phyloP scores from a whole-genome alignment of 2,329 filamentous ascomycete species.

The Aspergillus niger region DNA sequence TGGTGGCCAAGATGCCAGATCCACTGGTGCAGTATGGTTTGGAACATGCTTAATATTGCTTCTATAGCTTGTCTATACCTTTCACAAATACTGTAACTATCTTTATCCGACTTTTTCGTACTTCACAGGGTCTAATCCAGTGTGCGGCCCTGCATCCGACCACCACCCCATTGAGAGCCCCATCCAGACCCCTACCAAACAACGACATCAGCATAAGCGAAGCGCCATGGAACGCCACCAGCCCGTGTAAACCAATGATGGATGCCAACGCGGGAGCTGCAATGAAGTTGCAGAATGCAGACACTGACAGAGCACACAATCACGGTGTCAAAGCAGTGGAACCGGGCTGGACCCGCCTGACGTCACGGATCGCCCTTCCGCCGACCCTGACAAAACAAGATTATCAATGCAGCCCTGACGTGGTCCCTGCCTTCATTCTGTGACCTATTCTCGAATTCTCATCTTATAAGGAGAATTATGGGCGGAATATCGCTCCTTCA shows the following conservation, averaged over 20 bases:
- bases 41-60: no score
- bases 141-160: no score
- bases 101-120: no score
- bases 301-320: not conserved
- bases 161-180: not conserved
- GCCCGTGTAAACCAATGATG: not conserved
- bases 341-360: not conserved
- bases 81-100: no score
- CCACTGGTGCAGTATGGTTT: no score
- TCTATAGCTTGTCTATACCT: no score
- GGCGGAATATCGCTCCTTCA: no score
- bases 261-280: not conserved
- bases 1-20: not conserved
- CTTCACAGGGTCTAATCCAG: no score
- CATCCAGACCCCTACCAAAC: not conserved
- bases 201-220: not conserved
- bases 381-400: conserved; percentile 7
- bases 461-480: not conserved
- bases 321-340: not conserved
- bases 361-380: conserved; percentile 7
- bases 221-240: not conserved
- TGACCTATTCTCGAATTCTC: no score
- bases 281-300: not conserved
- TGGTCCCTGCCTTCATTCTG: not conserved
- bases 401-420: not conserved